These are phyloP conservation scores for Calonectria naviculata DNA, from an alignment of 2,329 filamentous ascomycete species.

Conservation along the genomic window DNA sequence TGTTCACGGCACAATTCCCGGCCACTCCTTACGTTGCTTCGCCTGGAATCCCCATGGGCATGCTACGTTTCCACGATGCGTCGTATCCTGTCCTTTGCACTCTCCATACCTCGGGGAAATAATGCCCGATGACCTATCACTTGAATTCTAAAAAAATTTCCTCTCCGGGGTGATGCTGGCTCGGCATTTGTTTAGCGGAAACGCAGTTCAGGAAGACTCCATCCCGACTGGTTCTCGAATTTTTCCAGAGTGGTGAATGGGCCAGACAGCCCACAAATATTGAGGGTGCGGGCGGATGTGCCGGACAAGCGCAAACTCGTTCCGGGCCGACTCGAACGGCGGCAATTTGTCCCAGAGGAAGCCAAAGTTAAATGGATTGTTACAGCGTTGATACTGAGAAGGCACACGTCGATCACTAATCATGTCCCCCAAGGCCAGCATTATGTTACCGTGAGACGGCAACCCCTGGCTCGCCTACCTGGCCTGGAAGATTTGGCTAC, in stretches of 20 bases:
- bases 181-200: background rate
- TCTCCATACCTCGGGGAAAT: background rate
- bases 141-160: background rate
- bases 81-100: background rate
- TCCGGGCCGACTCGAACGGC: background rate
- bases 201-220: background rate
- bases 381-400: background rate
- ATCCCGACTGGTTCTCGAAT: background rate
- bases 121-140: slow-evolving; percentile 2
- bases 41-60: background rate
- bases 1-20: background rate
- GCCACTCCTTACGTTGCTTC: background rate
- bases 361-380: slow-evolving; percentile 4
- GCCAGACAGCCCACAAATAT: background rate
- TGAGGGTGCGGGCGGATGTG: background rate
- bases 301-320: background rate
- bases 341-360: background rate
- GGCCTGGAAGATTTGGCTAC: background rate
- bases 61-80: slow-evolving; percentile 4
- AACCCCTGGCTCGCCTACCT: background rate
- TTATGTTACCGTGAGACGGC: slow-evolving; percentile 3
- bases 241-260: background rate
- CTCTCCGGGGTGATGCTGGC: background rate
- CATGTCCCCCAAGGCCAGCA: background rate
- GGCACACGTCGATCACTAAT: background rate